A percentile compares a stretch with the other conserved stretches of the same genome.
These are phyloP conservation scores for Hyphopichia homilentoma DNA, from an alignment of 805 yeast species.

Conservation along the genomic window DNA sequence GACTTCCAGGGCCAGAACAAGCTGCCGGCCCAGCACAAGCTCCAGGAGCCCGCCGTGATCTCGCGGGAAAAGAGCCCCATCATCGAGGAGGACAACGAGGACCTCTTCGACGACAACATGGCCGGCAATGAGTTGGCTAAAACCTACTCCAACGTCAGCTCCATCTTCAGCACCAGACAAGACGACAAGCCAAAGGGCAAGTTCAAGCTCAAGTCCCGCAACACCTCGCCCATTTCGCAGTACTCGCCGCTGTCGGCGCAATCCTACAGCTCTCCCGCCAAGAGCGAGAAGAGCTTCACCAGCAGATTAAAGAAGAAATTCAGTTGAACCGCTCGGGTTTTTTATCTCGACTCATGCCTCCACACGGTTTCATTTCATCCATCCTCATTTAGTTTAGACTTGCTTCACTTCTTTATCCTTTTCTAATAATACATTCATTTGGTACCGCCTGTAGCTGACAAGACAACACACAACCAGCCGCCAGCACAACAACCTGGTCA, in stretches of 20 bases:
- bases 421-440: too few relatives aligned
- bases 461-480: too few relatives aligned
- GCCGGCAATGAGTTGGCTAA: constrained; percentile 13
- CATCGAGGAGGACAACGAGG: constrained; percentile 7
- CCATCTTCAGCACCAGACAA: constrained; percentile 22
- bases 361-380: too few relatives aligned
- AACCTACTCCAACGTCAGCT: constrained; percentile 23
- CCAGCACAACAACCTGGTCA: too few relatives aligned
- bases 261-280: background rate
- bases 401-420: too few relatives aligned
- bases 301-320: constrained; percentile 3
- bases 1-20: background rate
- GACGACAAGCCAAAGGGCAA: background rate
- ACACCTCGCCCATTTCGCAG: too few relatives aligned
- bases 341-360: too few relatives aligned
- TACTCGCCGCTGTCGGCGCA: background rate
- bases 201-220: background rate
- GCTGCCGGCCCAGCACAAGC: background rate
- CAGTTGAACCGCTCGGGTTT: constrained; percentile 1
- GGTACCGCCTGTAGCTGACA: too few relatives aligned
- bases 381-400: too few relatives aligned
- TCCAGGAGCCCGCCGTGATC: background rate
- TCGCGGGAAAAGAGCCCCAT: background rate
- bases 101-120: background rate
- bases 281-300: background rate